Evolutionary conservation across 2,329 filamentous ascomycete species (phyloP).

Genomic region (Huntiella bhutanensis): DNA sequence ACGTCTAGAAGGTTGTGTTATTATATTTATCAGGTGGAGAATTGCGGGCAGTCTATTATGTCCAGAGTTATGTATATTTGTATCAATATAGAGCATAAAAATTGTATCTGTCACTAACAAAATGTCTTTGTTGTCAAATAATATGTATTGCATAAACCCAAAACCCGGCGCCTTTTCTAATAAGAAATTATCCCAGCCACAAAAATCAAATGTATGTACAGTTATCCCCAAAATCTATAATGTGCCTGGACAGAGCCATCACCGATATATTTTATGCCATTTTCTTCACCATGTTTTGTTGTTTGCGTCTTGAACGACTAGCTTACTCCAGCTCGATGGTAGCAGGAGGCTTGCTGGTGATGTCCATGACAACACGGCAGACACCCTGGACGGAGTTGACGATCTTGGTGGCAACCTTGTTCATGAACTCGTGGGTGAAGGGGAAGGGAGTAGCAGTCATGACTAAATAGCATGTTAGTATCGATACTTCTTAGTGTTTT

Average conservation of each 20-base stretch:
- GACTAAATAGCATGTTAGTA: constrained; percentile 18
- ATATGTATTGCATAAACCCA: neutral
- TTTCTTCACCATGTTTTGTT: neutral
- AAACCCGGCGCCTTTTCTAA: neutral
- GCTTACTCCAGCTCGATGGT: constrained; percentile 59
- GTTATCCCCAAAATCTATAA: no score
- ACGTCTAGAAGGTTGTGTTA: no score
- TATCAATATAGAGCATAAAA: no score
- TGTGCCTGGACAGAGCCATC: no score
- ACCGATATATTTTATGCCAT: no score
- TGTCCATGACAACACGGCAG: constrained; percentile 19
- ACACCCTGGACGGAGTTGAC: constrained; percentile 42
- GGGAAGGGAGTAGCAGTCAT: constrained; percentile 58
- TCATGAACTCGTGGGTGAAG: constrained; percentile 46
- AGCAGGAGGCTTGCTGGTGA: constrained; percentile 46
- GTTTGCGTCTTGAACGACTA: neutral
- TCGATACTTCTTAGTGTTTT: neutral
- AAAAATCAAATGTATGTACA: neutral
- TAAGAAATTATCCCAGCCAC: neutral
- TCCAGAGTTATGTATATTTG: no score
- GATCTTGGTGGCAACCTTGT: constrained; percentile 45
- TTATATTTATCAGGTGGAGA: no score
- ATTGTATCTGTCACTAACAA: no score
- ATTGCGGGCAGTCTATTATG: no score
- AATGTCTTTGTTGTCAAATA: neutral